phyloP scores from a whole-genome alignment of 2,329 filamentous ascomycete genomes.

The Fusarium coffeatum region DNA sequence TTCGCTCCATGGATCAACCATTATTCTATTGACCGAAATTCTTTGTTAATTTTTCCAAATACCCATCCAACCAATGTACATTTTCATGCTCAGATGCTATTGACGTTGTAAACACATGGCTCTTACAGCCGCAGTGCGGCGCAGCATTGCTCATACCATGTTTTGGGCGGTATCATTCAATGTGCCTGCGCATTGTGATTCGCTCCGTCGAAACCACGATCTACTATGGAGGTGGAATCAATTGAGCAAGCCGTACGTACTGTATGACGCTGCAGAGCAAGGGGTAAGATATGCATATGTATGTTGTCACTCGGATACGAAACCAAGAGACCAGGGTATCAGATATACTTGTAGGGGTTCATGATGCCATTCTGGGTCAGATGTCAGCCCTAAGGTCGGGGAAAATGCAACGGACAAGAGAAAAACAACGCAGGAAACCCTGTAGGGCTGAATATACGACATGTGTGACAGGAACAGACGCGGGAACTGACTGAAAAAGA shows the following conservation, averaged over 20 bases:
- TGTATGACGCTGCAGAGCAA: slow-evolving; percentile 11
- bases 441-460: slow-evolving; percentile 20
- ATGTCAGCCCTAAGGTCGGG: slow-evolving; percentile 44
- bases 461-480: background rate
- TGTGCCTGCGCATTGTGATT: background rate
- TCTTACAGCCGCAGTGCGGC: background rate
- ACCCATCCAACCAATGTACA: background rate
- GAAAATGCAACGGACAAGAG: slow-evolving; percentile 4
- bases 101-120: background rate
- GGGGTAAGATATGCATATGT: slow-evolving; percentile 25
- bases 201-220: slow-evolving; percentile 6
- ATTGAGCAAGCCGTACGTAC: slow-evolving; percentile 14
- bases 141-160: background rate
- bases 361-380: slow-evolving; percentile 87
- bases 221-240: slow-evolving; percentile 11
- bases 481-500: background rate
- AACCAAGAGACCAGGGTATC: slow-evolving; percentile 22
- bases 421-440: background rate
- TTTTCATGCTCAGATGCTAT: background rate
- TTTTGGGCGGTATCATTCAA: slow-evolving; percentile 8
- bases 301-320: slow-evolving; percentile 30
- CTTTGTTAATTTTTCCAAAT: slow-evolving; percentile 8
- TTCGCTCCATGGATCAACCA: slow-evolving; percentile 11
- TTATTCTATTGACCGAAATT: background rate
- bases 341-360: slow-evolving; percentile 99